A percentile compares a stretch with the other conserved stretches of the same genome.
These are phyloP conservation scores for Nelumbo lutea DNA, from an alignment of 164 flowering plant genomes.

Conservation along the genomic window DNA sequence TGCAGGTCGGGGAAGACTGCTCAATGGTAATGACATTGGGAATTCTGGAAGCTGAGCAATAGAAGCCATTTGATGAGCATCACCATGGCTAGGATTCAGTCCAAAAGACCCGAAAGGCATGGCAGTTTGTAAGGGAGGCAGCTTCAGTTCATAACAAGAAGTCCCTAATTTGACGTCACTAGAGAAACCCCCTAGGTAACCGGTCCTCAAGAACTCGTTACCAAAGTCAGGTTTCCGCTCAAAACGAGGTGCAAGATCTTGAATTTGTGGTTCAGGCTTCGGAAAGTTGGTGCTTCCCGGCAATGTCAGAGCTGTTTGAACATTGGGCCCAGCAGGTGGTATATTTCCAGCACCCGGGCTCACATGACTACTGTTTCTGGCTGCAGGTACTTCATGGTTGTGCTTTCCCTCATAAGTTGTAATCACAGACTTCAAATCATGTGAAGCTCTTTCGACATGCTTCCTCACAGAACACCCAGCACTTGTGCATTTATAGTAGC, in stretches of 20 bases:
- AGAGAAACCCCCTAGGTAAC: constrained; percentile 31
- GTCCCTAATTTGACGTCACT: constrained; percentile 41
- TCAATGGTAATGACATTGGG: constrained; percentile 35
- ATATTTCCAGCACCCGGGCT: constrained; percentile 29
- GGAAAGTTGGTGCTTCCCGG: constrained; percentile 31
- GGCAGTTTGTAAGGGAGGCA: constrained; percentile 38
- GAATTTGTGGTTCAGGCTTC: constrained; percentile 45
- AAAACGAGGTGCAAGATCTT: constrained; percentile 39
- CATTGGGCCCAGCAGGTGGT: constrained; percentile 15
- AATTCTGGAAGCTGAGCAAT: constrained; percentile 31
- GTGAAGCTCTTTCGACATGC: constrained; percentile 80
- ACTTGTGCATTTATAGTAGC: constrained; percentile 88
- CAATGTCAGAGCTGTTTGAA: constrained; percentile 26
- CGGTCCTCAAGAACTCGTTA: constrained; percentile 33
- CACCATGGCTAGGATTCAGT: constrained; percentile 22
- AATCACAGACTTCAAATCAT: constrained; percentile 60
- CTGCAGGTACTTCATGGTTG: constrained; percentile 84
- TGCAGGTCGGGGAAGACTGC: constrained; percentile 23
- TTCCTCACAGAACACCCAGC: constrained; percentile 77
- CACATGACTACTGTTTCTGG: constrained; percentile 49
- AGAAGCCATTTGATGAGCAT: constrained; percentile 20
- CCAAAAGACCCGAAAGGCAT: constrained; percentile 38
- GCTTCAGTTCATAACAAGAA: constrained; percentile 48
- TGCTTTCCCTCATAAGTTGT: constrained; percentile 89
- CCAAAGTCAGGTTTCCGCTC: constrained; percentile 36